A percentile compares a stretch with the other conserved stretches of the same genome.
Conservation (phyloP, 2,329 filamentous ascomycete species). For the Orbilia quercus region DNA sequence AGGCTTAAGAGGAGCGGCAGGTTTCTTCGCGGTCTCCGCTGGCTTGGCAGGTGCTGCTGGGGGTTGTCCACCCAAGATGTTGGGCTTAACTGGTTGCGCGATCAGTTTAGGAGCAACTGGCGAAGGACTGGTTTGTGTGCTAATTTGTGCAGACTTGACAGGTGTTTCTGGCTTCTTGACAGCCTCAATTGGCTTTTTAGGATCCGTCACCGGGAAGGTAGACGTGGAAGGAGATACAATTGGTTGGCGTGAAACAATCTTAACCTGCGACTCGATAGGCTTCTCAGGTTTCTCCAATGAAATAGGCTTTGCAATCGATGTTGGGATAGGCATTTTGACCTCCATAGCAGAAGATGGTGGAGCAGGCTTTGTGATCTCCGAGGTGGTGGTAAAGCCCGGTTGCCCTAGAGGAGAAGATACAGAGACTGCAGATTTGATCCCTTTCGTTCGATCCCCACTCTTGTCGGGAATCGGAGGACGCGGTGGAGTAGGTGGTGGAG, state of each 20-base stretch:
- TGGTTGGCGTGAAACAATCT: conserved; percentile 45
- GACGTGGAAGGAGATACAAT: conserved; percentile 19
- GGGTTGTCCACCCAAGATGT: not conserved
- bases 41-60: conserved; percentile 24
- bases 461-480: conserved; percentile 48
- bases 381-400: conserved; percentile 34
- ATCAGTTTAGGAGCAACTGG: no score
- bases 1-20: conserved; percentile 9
- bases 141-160: conserved; percentile 9
- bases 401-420: conserved; percentile 41
- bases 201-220: not conserved
- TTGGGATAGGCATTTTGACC: conserved; percentile 53
- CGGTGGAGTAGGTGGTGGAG: conserved; percentile 50
- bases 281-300: conserved; percentile 49
- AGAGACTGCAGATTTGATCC: conserved; percentile 21
- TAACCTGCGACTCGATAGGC: conserved; percentile 50
- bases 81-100: conserved; percentile 7
- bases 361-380: conserved; percentile 49
- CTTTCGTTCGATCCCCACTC: conserved; percentile 44
- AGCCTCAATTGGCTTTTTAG: not conserved
- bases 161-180: not conserved
- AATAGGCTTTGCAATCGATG: conserved; percentile 52
- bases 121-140: no score
- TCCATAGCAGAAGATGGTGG: conserved; percentile 13
- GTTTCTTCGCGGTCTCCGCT: conserved; percentile 6